Base-by-base conservation (phyloP, 2,329 filamentous ascomycete species). In the Rutstroemia sp. region DNA sequence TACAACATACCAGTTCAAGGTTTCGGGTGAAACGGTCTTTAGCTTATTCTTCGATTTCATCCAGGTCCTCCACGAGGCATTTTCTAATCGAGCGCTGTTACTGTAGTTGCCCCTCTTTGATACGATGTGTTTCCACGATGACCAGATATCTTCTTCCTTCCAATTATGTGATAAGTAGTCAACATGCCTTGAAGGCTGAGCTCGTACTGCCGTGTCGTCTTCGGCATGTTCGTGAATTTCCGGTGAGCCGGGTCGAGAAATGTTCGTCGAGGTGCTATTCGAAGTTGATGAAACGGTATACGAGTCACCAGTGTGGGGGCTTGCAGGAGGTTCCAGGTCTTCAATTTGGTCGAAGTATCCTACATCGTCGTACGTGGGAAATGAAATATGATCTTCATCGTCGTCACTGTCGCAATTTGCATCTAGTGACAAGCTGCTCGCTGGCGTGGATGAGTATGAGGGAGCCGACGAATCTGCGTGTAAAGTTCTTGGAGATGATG, bases 21-120 rank as follows among this genome's bases (percentile, higher is more conserved):
- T 89, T 71, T 96, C 92, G 3, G 94, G 90, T 5, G 90, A 90
- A 23, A 96, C 83, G 0, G 92, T 96, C 69, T 83, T 86, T 45
- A 96, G 77, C 30, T 87, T 83, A 70, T 95, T 87, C 72, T 95
- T 95, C 48, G 87, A 79, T 73, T 97, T 97, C 70, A 89, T 87
- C 92, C 92, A 97, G 0, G 91, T 94, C 69, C 92, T 82, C 92
- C 92, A 97, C 0, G 91, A 95, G 6, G 94, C 92, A 72, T 97
- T 97, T 72, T 97, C 94, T 42, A 97, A 73, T 48, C 92, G 80
- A 14, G 57, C 59, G 49, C 54, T 58, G 44, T 65, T 92, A 64
- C 81, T 84, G 62, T 94, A 95, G 54, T 88, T 81, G 57, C 83
- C 84, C 21, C 92, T 84, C 64, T 58, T 64, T 25, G 61, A 64